Evolutionary conservation across 768 basidiomycete species (phyloP).

Genomic region (Suillus spraguei): DNA sequence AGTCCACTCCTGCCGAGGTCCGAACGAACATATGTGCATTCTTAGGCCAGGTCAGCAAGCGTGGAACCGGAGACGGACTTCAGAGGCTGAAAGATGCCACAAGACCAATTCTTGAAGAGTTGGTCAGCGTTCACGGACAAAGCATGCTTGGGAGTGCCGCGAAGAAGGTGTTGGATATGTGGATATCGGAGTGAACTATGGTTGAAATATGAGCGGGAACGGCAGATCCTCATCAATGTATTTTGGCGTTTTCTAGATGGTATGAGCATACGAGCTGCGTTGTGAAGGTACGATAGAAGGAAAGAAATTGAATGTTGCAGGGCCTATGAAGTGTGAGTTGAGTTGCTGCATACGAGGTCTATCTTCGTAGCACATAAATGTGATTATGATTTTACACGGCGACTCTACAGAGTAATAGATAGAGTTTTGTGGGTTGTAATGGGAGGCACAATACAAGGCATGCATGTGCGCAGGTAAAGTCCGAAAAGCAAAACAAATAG

Average conservation of each 20-base stretch:
- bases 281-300: no score
- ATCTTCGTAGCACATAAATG: no score
- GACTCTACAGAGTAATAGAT: no score
- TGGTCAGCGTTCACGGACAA: slow-evolving; percentile 40
- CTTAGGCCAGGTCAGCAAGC: slow-evolving; percentile 62
- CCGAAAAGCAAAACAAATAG: no score
- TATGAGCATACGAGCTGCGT: background rate
- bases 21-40: slow-evolving; percentile 77
- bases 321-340: no score
- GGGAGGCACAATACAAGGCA: no score
- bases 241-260: slow-evolving; percentile 2
- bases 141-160: slow-evolving; percentile 40
- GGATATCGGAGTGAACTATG: slow-evolving; percentile 27
- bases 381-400: no score
- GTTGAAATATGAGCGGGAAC: background rate
- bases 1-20: slow-evolving; percentile 64
- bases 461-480: no score
- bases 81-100: slow-evolving; percentile 52
- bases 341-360: no score
- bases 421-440: no score
- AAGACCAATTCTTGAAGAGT: slow-evolving; percentile 51
- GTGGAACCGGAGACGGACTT: slow-evolving; percentile 50
- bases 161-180: slow-evolving; percentile 44
- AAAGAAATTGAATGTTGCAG: no score
- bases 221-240: background rate